These are phyloP conservation scores for Crotalaria pallida DNA, from an alignment of 306 rosid species.

Conservation along the genomic window DNA sequence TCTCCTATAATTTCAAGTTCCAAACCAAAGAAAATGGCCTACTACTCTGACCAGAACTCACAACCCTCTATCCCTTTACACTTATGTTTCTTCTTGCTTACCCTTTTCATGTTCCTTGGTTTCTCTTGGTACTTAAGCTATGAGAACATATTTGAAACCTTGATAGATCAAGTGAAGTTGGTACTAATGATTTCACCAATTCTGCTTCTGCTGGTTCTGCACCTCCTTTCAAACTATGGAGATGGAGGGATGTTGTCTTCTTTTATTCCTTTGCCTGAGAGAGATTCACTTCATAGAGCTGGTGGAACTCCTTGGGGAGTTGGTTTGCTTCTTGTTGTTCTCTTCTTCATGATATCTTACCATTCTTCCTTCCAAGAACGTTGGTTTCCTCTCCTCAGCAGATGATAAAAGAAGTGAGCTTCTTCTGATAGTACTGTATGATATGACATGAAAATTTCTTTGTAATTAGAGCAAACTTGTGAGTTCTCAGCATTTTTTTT, in stretches of 20 bases:
- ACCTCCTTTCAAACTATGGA: conserved; percentile 38
- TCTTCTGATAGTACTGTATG: background rate
- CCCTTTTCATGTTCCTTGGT: conserved; percentile 45
- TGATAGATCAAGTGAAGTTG: conserved; percentile 57
- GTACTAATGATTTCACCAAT: conserved; percentile 54
- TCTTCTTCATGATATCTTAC: conserved; percentile 62
- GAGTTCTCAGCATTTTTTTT: conserved; percentile 10
- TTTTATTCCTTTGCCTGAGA: conserved; percentile 43
- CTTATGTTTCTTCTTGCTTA: conserved; percentile 48
- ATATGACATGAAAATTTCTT: background rate
- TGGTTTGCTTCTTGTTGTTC: conserved; percentile 58
- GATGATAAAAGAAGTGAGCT: conserved; percentile 16
- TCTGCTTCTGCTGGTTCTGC: conserved; percentile 46
- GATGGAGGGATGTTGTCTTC: conserved; percentile 23
- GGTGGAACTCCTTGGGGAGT: conserved; percentile 92
- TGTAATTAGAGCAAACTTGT: conserved; percentile 26
- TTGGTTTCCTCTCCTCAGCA: conserved; percentile 68
- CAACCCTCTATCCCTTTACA: conserved; percentile 49
- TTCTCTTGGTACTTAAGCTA: conserved; percentile 64
- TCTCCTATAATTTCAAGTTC: background rate
- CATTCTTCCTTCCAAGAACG: conserved; percentile 68
- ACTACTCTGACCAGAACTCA: conserved; percentile 23
- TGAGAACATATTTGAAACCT: conserved; percentile 51
- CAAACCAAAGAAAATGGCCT: conserved; percentile 28
- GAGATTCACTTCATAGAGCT: conserved; percentile 52